Evolutionary conservation across 805 yeast genomes (phyloP), one percentile per base, ranked within the genome.

Genomic region (Zygotorulaspora danielsina): DNA sequence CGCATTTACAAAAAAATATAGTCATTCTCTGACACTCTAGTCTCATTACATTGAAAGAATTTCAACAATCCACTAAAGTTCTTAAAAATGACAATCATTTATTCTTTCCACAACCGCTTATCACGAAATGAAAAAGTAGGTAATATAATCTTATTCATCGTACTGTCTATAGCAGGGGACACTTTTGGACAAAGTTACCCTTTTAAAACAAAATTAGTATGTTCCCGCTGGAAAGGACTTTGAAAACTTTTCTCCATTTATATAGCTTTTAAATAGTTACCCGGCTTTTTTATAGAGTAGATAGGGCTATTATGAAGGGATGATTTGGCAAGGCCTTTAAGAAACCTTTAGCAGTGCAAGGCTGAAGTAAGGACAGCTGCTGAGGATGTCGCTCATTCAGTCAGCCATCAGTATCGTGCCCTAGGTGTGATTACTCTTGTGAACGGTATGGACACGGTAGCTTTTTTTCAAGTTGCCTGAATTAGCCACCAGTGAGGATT

Each of bases 151-250:
- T 46, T 49, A 42, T 30, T 39, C 43, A 45, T 44, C 70, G 82
- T 76, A 78, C 84, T 78, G 84, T 78, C 84, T 77, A 66, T 57
- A 63, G 79, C 70, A 78, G 74, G 69, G 81, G 82, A 73, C 59
- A 70, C 65, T 72, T 75, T 76, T 73, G 81, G 81, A 78, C 80
- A 77, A 76, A 76, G 81, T 75, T 59, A 46, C 36, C 34, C 20
- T 38, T 42, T 50, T 32, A 20, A 29, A 31, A 39, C 36, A 21
- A 35, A 28, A 33, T 10, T n/a, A n/a, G n/a, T n/a, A n/a, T n/a
- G n/a, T n/a, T n/a, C n/a, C n/a, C n/a, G n/a, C n/a, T n/a, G n/a
- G n/a, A n/a, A n/a, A n/a, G n/a, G n/a, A n/a, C n/a, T n/a, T 11
- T 31, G 24, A 31, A 37, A 31, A 31, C 22, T 31, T 37, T 37